Percentiles rank a stretch among this genome's conserved stretches.
These are phyloP conservation scores for Bruguiera parviflora DNA, from an alignment of 345 rosid genomes.

Conservation along the genomic window DNA sequence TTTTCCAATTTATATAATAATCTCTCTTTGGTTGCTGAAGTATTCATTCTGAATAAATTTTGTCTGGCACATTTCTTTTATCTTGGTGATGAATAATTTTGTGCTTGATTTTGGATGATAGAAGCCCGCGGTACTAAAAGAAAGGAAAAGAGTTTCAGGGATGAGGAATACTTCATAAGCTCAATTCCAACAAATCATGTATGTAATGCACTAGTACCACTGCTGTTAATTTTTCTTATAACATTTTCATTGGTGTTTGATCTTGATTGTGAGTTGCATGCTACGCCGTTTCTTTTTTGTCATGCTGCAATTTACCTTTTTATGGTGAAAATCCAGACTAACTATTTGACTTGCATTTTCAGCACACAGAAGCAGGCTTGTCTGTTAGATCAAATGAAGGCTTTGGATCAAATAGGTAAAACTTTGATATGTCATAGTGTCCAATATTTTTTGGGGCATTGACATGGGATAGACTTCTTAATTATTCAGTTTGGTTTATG, in stretches of 20 bases:
- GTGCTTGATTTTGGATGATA: constrained; percentile 23
- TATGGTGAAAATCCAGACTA: constrained; percentile 10
- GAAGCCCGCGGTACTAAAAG: constrained; percentile 56
- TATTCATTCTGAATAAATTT: background rate
- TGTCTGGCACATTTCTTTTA: constrained; percentile 6
- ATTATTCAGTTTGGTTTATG: background rate
- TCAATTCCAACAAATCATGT: constrained; percentile 84
- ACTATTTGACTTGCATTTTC: constrained; percentile 27
- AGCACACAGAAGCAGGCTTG: constrained; percentile 89
- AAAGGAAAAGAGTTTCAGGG: constrained; percentile 74
- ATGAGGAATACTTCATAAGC: constrained; percentile 80
- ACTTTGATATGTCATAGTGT: background rate
- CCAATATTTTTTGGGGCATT: constrained; percentile 6
- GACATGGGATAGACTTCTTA: background rate
- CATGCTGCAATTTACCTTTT: constrained; percentile 2
- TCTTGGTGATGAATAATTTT: constrained; percentile 14
- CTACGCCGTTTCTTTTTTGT: background rate
- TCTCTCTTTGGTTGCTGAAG: background rate
- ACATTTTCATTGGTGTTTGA: background rate
- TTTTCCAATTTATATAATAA: background rate
- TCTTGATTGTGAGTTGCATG: constrained; percentile 5
- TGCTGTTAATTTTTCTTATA: background rate
- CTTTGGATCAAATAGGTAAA: constrained; percentile 78
- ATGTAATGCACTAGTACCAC: constrained; percentile 23
- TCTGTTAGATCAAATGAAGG: constrained; percentile 71